phyloP scores from a whole-genome alignment of 139 green algal species.

The Auxenochlorella protothecoides region DNA sequence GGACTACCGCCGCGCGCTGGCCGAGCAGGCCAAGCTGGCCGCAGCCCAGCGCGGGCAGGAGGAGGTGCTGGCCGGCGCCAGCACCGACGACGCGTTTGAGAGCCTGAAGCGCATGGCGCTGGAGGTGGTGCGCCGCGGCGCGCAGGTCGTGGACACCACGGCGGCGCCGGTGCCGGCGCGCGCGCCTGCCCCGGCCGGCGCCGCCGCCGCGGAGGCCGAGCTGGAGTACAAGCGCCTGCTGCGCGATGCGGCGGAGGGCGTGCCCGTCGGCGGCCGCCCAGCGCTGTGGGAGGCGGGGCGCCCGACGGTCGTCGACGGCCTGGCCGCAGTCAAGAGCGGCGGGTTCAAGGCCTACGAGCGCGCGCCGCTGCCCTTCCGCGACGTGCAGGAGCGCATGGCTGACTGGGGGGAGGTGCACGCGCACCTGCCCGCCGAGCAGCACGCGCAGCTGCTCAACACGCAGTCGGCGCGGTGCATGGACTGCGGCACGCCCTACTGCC shows the following conservation, averaged over 20 bases:
- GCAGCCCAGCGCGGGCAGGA: conserved; percentile 46
- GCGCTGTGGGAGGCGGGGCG: conserved; percentile 60
- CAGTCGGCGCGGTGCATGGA: conserved; percentile 92
- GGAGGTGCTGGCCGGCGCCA: conserved; percentile 26
- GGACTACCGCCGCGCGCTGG: conserved; percentile 58
- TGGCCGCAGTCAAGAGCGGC: conserved; percentile 52
- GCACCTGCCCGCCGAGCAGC: conserved; percentile 18
- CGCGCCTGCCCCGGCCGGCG: background rate
- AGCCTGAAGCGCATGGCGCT: conserved; percentile 62
- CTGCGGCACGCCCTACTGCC: conserved; percentile 95
- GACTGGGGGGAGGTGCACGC: conserved; percentile 84
- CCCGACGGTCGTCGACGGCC: conserved; percentile 43
- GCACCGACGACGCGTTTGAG: conserved; percentile 65
- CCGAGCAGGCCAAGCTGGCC: conserved; percentile 34
- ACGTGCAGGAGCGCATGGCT: conserved; percentile 63
- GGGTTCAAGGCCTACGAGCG: conserved; percentile 88
- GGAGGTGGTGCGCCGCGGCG: conserved; percentile 23
- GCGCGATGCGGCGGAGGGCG: conserved; percentile 38
- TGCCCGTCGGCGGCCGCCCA: conserved; percentile 34
- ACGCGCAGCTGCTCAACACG: conserved; percentile 68
- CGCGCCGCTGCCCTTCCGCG: conserved; percentile 70
- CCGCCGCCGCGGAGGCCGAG: conserved; percentile 20
- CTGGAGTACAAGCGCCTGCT: conserved; percentile 23
- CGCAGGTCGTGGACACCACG: conserved; percentile 19
- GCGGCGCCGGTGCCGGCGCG: background rate